These are phyloP conservation scores for Avena insularis DNA, from an alignment of 176 grass and related monocot genomes.

Conservation along the genomic window DNA sequence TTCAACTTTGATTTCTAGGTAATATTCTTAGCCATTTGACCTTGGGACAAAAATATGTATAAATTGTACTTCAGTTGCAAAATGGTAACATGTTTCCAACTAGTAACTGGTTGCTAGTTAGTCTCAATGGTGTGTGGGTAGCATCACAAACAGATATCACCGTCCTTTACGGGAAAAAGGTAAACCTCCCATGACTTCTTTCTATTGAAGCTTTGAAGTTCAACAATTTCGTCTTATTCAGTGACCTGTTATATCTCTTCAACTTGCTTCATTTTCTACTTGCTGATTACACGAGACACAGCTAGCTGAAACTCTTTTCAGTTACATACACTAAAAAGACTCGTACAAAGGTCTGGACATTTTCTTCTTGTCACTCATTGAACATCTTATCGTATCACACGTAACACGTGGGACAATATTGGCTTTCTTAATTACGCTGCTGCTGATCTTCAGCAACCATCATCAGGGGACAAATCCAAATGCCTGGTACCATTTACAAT, in stretches of 20 bases:
- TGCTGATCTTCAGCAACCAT: background rate
- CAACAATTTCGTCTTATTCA: background rate
- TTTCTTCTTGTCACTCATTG: background rate
- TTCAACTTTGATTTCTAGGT: background rate
- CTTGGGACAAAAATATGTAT: no score
- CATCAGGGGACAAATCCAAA: background rate
- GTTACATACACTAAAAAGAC: background rate
- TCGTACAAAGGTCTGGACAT: background rate
- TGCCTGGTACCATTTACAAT: background rate
- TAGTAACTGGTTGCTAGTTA: background rate
- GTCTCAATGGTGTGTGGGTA: background rate
- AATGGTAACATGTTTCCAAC: background rate
- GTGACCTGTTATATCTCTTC: background rate
- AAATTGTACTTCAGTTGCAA: no score
- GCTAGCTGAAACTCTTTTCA: background rate
- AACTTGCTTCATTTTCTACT: background rate
- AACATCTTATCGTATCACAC: background rate
- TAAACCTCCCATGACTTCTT: background rate
- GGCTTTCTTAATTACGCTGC: background rate
- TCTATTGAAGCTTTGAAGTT: slow-evolving; percentile 1
- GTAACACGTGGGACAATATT: background rate
- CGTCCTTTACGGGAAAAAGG: background rate
- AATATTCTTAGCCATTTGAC: background rate
- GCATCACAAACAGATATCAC: no score
- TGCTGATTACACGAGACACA: background rate